Conservation (phyloP, 805 yeast genomes). For the Danielia oregonensis region DNA sequence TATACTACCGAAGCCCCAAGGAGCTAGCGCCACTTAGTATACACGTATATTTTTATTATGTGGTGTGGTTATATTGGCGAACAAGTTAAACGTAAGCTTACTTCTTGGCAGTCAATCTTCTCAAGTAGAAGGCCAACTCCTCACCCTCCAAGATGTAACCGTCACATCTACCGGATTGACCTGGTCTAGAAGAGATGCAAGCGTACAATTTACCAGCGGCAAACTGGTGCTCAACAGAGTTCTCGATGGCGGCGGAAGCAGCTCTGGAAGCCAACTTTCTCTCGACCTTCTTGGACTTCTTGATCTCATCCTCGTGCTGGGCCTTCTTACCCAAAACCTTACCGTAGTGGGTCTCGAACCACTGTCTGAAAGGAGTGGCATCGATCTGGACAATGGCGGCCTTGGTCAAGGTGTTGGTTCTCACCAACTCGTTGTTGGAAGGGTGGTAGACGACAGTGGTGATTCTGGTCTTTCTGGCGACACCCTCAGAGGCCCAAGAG, state of each 20-base stretch:
- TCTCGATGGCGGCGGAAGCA: constrained; percentile 77
- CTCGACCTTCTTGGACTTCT: constrained; percentile 75
- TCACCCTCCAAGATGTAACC: constrained; percentile 99
- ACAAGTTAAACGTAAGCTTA: constrained; percentile 38
- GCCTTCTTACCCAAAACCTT: constrained; percentile 84
- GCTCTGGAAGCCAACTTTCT: constrained; percentile 95
- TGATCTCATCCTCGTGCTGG: constrained; percentile 47
- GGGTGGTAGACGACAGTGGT: constrained; percentile 98
- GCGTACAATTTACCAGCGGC: constrained; percentile 99
- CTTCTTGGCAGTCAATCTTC: constrained; percentile 99
- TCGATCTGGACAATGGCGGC: constrained; percentile 98
- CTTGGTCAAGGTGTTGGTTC: constrained; percentile 99
- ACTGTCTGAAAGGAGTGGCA: constrained; percentile 99
- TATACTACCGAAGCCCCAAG: no score
- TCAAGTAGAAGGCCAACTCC: constrained; percentile 99
- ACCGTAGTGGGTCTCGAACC: constrained; percentile 99
- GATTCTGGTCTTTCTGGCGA: constrained; percentile 98
- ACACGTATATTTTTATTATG: constrained; percentile 3
- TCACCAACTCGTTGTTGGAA: constrained; percentile 98
- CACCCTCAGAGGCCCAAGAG: constrained; percentile 99
- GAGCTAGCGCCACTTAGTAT: not conserved
- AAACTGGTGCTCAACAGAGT: constrained; percentile 93
- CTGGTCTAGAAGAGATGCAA: constrained; percentile 98
- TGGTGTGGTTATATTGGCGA: constrained; percentile 1
- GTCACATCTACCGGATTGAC: constrained; percentile 99